A percentile compares a stretch with the other conserved stretches of the same genome.
Conservation (phyloP, 1,284 basidiomycete genomes). For the Cerrena zonata region DNA sequence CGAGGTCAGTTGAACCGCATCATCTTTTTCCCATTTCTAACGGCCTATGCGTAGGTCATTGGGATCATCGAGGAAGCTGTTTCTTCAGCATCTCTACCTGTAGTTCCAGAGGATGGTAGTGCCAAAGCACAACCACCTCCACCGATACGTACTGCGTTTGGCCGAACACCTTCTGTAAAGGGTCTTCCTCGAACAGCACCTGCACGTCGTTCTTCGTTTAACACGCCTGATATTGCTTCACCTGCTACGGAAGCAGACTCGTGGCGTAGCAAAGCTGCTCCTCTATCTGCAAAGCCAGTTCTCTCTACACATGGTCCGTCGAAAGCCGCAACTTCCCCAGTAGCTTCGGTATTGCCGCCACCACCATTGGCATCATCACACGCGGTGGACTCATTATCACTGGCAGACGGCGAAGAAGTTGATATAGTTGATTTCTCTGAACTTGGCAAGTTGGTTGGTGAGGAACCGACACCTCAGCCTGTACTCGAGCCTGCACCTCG, state of each 20-base stretch:
- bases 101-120: slow-evolving; percentile 6
- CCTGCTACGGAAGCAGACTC: slow-evolving; percentile 44
- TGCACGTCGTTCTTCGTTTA: slow-evolving; percentile 25
- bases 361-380: slow-evolving; percentile 35
- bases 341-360: slow-evolving; percentile 19
- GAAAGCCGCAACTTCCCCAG: slow-evolving; percentile 4
- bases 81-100: slow-evolving; percentile 6
- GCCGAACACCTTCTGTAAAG: slow-evolving; percentile 30
- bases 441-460: slow-evolving; percentile 59
- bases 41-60: slow-evolving; percentile 27
- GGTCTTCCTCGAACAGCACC: slow-evolving; percentile 22
- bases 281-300: slow-evolving; percentile 22
- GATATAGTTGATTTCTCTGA: slow-evolving; percentile 76
- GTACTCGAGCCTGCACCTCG: slow-evolving; percentile 10
- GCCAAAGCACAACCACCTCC: slow-evolving; percentile 10
- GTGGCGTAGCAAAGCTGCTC: slow-evolving; percentile 53
- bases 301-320: slow-evolving; percentile 16
- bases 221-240: slow-evolving; percentile 22
- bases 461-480: slow-evolving; percentile 25
- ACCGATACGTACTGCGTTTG: slow-evolving; percentile 11
- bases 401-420: slow-evolving; percentile 51
- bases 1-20: slow-evolving; percentile 20
- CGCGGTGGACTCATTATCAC: slow-evolving; percentile 42
- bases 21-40: too few relatives aligned
- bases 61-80: slow-evolving; percentile 45